Conservation (phyloP, 2,329 filamentous ascomycete species). For the Rhytidhysteron rufulum region DNA sequence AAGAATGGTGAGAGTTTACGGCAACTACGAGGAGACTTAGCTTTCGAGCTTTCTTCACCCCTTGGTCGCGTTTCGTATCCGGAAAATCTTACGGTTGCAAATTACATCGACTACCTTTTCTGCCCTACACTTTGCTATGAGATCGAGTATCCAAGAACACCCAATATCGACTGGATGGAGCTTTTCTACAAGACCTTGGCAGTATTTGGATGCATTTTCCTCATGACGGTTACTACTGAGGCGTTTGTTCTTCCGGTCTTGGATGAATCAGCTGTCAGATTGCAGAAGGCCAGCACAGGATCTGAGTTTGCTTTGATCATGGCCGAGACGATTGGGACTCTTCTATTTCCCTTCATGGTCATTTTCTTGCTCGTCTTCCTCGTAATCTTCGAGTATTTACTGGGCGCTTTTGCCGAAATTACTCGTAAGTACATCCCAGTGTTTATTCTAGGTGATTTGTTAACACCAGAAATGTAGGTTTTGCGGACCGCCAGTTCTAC, state of each 20-base stretch:
- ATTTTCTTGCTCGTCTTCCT: conserved; percentile 94
- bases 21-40: conserved; percentile 78
- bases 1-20: conserved; percentile 44
- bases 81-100: conserved; percentile 74
- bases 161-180: conserved; percentile 71
- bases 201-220: conserved; percentile 93
- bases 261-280: conserved; percentile 60
- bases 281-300: conserved; percentile 46
- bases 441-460: too few relatives aligned
- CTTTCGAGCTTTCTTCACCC: conserved; percentile 85
- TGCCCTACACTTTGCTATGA: conserved; percentile 98
- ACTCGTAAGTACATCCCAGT: conserved; percentile 51
- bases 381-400: conserved; percentile 95
- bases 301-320: conserved; percentile 75
- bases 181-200: conserved; percentile 82
- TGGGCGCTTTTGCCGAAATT: conserved; percentile 92
- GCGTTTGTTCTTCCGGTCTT: conserved; percentile 94
- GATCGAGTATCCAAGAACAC: conserved; percentile 84
- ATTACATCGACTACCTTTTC: conserved; percentile 82
- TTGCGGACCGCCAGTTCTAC: conserved; percentile 94
- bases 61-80: conserved; percentile 89
- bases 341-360: conserved; percentile 96
- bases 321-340: conserved; percentile 81
- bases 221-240: conserved; percentile 85
- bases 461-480: conserved; percentile 46